Base-by-base conservation (phyloP, 495 filamentous ascomycete genomes). In the Neurospora sp. region DNA sequence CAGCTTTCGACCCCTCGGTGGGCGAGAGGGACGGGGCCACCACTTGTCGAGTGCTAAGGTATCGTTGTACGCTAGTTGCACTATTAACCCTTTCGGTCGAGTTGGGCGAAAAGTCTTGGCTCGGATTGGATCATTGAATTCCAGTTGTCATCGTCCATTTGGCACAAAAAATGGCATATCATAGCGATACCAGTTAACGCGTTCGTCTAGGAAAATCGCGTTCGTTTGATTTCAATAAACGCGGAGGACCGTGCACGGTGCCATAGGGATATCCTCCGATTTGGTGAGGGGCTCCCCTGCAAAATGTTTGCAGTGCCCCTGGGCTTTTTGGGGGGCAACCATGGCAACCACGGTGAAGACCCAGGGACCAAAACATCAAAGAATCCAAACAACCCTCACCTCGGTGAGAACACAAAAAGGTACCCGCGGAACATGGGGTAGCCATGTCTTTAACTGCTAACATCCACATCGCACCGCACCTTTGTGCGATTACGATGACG, bases 1-100 rank as follows among this genome's bases (percentile, higher is more conserved):
- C 78, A 78, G 76, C 69, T 71, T 66, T 71, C 27, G 70, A 38
- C 46, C 59, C 76, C 74, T 59, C 44, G 59, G 37, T 41, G 41
- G 70, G 70, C 71, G 44, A 71, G 66, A 41, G 71, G 71, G 71
- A 23, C 39, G 23, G 39, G n/a, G 39, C 39, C 27, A 41, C 39
- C 39, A 71, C 39, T 71, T 71, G 20, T 71, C 70, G 23, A 59
- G 48, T 59, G 20, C 48, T 59, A 27, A 59, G 11, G 48, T 59
- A 37, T 66, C 54, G 54, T 37, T 66, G 54, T 37, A 66, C 54
- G 54, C 54, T 66, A 35, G 31, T 35, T 66, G 27, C 54, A 35
- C 27, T 35, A 66, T 35, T 35, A 66, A 66, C 54, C 54, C 23
- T 37, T 66, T 66, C 23, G 54, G 27, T 66, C 54, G 54, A 66